Conservation (phyloP, 1,139 yeast species). For the Yamadazyma triangularis region DNA sequence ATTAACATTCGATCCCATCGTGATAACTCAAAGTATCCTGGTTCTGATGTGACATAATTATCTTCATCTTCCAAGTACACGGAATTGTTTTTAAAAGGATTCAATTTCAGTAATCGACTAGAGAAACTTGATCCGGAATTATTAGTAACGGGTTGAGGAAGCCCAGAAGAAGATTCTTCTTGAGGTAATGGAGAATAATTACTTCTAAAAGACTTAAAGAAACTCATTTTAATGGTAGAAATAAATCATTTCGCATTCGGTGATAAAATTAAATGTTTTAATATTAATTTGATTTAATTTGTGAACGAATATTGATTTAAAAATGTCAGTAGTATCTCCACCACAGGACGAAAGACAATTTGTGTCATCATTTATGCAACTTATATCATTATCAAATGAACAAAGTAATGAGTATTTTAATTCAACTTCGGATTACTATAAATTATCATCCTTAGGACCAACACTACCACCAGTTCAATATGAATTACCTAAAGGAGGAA, state of each 20-base stretch:
- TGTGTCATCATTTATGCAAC: slow-evolving; percentile 31
- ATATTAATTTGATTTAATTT: no score
- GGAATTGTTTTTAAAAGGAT: slow-evolving; percentile 36
- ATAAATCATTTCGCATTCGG: no score
- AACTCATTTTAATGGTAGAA: no score
- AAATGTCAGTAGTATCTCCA: no score
- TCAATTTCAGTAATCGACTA: slow-evolving; percentile 29
- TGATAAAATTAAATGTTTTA: no score
- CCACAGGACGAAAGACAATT: slow-evolving; percentile 28
- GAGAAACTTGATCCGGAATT: slow-evolving; percentile 17
- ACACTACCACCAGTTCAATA: slow-evolving; percentile 29
- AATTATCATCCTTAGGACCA: slow-evolving; percentile 37
- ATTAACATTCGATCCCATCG: slow-evolving; percentile 58
- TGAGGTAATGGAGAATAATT: slow-evolving; percentile 31
- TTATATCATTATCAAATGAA: slow-evolving; percentile 9
- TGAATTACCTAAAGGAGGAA: slow-evolving; percentile 21
- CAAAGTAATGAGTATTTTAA: slow-evolving; percentile 19
- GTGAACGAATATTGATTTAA: no score
- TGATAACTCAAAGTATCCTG: slow-evolving; percentile 46
- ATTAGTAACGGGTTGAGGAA: slow-evolving; percentile 33
- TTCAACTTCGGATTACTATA: slow-evolving; percentile 28
- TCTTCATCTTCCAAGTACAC: slow-evolving; percentile 42
- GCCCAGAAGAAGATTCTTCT: slow-evolving; percentile 34
- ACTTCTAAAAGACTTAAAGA: slow-evolving; percentile 30
- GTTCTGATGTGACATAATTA: slow-evolving; percentile 41